Conservation (phyloP, 1,139 yeast species). For the Pichia sp. region DNA sequence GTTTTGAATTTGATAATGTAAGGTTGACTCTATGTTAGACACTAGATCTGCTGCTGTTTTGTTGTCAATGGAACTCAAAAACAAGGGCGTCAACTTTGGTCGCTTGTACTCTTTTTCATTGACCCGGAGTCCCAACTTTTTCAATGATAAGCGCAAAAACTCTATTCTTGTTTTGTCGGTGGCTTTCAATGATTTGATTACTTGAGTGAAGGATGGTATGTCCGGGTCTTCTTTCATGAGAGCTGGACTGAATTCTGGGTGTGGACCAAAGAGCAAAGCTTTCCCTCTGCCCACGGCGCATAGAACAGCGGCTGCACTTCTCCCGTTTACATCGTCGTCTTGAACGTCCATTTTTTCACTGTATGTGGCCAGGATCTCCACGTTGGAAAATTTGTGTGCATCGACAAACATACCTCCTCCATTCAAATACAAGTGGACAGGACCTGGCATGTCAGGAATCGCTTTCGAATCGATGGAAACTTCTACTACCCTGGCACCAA, state of each 20-base stretch:
- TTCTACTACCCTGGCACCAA: conserved; percentile 63
- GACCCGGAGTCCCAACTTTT: conserved; percentile 63
- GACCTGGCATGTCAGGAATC: conserved; percentile 25
- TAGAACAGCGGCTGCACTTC: conserved; percentile 58
- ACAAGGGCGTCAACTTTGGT: conserved; percentile 67
- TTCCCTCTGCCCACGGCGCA: conserved; percentile 70
- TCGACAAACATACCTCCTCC: conserved; percentile 88
- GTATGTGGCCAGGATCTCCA: conserved; percentile 70
- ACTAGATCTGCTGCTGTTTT: conserved; percentile 30
- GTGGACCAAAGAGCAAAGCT: conserved; percentile 79
- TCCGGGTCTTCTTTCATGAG: conserved; percentile 39
- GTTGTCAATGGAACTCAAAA: conserved; percentile 37
- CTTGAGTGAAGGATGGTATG: conserved; percentile 32
- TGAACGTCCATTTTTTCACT: conserved; percentile 43
- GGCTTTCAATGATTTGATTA: conserved; percentile 39
- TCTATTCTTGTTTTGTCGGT: conserved; percentile 46
- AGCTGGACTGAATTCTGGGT: conserved; percentile 77
- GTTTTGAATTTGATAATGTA: conserved; percentile 42
- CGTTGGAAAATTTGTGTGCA: conserved; percentile 55
- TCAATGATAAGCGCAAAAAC: conserved; percentile 54
- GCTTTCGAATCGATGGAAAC: conserved; percentile 37
- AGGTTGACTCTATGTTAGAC: conserved; percentile 33
- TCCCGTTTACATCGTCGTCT: conserved; percentile 30
- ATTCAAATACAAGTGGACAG: conserved; percentile 53
- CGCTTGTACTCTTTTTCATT: conserved; percentile 44